A percentile compares a stretch with the other conserved stretches of the same genome.
phyloP scores from a whole-genome alignment of 768 basidiomycete species.

The Tylopilus sp. region DNA sequence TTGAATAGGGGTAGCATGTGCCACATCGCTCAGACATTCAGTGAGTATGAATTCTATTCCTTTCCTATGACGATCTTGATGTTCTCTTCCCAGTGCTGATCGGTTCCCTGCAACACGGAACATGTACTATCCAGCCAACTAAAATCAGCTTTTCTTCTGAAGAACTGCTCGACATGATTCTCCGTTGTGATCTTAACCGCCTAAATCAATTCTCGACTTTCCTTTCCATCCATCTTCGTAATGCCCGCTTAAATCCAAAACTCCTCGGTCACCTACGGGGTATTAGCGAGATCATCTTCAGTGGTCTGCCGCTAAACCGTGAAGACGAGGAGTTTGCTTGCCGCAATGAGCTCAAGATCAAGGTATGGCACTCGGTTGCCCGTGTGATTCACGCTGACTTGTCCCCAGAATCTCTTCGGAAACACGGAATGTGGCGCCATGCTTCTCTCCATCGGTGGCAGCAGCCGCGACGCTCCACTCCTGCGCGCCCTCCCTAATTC shows the following conservation, averaged over 20 bases:
- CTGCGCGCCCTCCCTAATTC: slow-evolving; percentile 60
- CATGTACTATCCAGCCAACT: slow-evolving; percentile 71
- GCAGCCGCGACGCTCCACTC: slow-evolving; percentile 47
- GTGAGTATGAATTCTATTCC: slow-evolving; percentile 41
- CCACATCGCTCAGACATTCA: slow-evolving; percentile 75
- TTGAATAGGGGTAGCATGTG: slow-evolving; percentile 73
- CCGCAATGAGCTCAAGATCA: slow-evolving; percentile 58
- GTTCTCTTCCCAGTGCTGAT: slow-evolving; percentile 48
- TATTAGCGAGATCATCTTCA: slow-evolving; percentile 64
- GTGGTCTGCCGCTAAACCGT: slow-evolving; percentile 57
- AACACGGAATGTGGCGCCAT: slow-evolving; percentile 79
- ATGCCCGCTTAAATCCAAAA: slow-evolving; percentile 56
- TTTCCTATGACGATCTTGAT: slow-evolving; percentile 21
- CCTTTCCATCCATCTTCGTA: slow-evolving; percentile 60
- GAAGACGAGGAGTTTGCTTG: slow-evolving; percentile 75
- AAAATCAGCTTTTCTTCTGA: slow-evolving; percentile 59
- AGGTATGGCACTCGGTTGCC: slow-evolving; percentile 40
- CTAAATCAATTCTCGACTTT: slow-evolving; percentile 73
- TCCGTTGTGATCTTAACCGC: slow-evolving; percentile 63
- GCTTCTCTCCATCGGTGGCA: slow-evolving; percentile 56
- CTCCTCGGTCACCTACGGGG: slow-evolving; percentile 52
- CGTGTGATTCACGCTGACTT: slow-evolving; percentile 19
- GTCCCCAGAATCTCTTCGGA: slow-evolving; percentile 67
- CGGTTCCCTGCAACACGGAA: slow-evolving; percentile 66
- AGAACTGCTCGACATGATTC: slow-evolving; percentile 72